These are phyloP conservation scores for Tetrapisispora nanseiensis DNA, from an alignment of 805 yeast species.

Conservation along the genomic window DNA sequence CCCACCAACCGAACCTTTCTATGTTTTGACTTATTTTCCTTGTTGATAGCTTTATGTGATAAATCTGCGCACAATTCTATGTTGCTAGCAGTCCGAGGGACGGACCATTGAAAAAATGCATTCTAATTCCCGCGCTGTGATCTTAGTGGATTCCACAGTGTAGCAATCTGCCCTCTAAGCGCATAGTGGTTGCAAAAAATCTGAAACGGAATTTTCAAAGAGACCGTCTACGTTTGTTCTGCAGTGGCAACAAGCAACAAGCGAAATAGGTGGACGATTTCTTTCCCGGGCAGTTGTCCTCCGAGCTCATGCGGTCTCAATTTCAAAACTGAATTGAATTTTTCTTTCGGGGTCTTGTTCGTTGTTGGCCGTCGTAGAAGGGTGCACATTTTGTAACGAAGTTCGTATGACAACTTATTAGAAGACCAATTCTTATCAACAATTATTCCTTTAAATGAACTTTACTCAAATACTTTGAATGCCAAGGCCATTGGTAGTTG, in stretches of 20 bases:
- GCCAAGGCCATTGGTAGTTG: too few species aligned
- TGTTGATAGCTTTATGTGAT: too few species aligned
- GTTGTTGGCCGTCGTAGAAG: background rate
- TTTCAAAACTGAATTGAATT: background rate
- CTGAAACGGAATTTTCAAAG: background rate
- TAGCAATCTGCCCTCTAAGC: background rate
- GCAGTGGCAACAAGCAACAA: background rate
- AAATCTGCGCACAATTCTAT: too few species aligned
- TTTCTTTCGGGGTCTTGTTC: background rate
- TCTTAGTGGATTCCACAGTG: background rate
- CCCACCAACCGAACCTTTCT: too few species aligned
- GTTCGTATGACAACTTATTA: background rate
- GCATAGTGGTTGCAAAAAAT: background rate
- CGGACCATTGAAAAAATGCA: background rate
- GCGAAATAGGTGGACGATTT: background rate
- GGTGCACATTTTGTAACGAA: background rate
- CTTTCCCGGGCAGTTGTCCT: background rate
- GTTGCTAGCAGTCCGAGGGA: background rate
- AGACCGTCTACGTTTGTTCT: background rate
- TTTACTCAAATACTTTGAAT: too few species aligned
- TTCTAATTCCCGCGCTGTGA: background rate
- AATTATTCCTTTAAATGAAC: too few species aligned
- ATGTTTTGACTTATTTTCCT: too few species aligned
- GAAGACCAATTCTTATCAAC: background rate
- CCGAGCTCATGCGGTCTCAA: background rate